Conservation (phyloP, 768 basidiomycete genomes). For the Leccinellum rugosiceps region DNA sequence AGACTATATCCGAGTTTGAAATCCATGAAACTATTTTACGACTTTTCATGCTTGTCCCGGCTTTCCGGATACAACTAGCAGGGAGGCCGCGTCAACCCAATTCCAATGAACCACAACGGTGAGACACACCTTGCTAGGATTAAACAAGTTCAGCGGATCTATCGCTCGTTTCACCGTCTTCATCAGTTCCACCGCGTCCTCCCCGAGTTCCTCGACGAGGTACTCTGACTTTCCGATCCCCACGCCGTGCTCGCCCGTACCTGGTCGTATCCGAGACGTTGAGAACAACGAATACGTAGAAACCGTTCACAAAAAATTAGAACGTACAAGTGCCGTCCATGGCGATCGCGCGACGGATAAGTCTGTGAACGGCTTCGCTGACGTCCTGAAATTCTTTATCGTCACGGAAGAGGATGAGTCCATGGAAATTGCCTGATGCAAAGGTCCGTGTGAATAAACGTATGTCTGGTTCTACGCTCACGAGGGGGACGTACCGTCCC, state of each 20-base stretch:
- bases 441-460: not conserved
- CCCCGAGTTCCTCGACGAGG: conserved; percentile 78
- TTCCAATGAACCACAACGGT: not conserved
- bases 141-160: conserved; percentile 80
- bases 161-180: conserved; percentile 75
- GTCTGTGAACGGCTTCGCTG: conserved; percentile 61
- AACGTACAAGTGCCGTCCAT: conserved; percentile 74
- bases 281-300: not conserved
- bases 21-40: not conserved
- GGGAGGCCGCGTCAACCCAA: not conserved
- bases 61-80: conserved; percentile 19
- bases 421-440: conserved; percentile 42
- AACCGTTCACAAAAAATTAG: not conserved
- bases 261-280: conserved; percentile 32
- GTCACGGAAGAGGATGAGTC: conserved; percentile 54
- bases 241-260: conserved; percentile 86
- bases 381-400: conserved; percentile 56
- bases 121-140: conserved; percentile 68
- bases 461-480: not conserved
- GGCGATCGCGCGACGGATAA: conserved; percentile 67
- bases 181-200: conserved; percentile 81
- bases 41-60: not conserved
- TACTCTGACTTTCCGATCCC: conserved; percentile 86
- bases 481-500: conserved; percentile 58
- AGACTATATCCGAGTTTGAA: not conserved